Conservation (phyloP, 148 eudicot genomes). For the Oxyria digyna region DNA sequence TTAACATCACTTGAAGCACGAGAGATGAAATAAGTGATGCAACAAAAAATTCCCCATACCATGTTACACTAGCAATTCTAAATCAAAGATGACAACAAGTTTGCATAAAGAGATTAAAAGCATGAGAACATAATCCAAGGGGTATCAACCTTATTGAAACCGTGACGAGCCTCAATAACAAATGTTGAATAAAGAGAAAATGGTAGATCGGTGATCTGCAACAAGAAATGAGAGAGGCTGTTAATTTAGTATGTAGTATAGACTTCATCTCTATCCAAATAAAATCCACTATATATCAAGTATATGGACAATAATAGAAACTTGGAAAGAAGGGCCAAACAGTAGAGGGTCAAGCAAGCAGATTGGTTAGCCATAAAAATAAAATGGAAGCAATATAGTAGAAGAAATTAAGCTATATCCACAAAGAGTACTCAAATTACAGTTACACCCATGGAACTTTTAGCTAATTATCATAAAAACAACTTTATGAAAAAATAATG, state of each 20-base stretch:
- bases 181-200: constrained; percentile 92
- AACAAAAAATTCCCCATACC: background rate
- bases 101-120: background rate
- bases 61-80: background rate
- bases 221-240: constrained; percentile 1
- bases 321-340: background rate
- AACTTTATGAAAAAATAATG: background rate
- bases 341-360: background rate
- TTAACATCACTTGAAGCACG: background rate
- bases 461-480: background rate
- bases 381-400: background rate
- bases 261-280: background rate
- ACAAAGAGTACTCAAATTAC: background rate
- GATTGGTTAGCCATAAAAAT: background rate
- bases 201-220: constrained; percentile 94
- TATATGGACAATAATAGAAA: background rate
- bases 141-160: constrained; percentile 74
- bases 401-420: background rate
- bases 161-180: constrained; percentile 95
- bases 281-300: background rate
- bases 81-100: background rate
- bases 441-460: background rate
- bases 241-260: background rate
- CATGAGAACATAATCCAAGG: background rate
- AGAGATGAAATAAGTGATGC: background rate